These are phyloP conservation scores for Sugiyamaella paludigena DNA, from an alignment of 1,139 yeast genomes.

Conservation along the genomic window DNA sequence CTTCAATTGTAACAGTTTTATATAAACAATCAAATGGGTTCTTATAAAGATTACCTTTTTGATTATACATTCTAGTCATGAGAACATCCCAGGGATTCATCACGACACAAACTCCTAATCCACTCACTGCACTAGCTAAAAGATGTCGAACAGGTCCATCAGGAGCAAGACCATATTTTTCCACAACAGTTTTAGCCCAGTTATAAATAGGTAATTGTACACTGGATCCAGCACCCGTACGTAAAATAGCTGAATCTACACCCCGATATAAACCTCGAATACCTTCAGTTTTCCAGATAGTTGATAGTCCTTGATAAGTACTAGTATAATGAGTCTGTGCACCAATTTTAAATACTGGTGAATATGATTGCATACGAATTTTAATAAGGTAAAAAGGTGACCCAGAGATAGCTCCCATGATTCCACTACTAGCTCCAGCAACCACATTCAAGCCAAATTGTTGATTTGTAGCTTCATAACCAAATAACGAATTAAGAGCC, in stretches of 20 bases:
- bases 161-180: slow-evolving; percentile 48
- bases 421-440: slow-evolving; percentile 82
- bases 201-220: slow-evolving; percentile 94
- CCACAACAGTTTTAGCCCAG: slow-evolving; percentile 61
- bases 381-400: slow-evolving; percentile 90
- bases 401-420: slow-evolving; percentile 84
- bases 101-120: slow-evolving; percentile 88
- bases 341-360: slow-evolving; percentile 67
- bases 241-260: slow-evolving; percentile 86
- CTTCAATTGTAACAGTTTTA: slow-evolving; percentile 80
- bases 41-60: slow-evolving; percentile 78
- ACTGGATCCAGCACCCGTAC: slow-evolving; percentile 95
- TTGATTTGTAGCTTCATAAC: slow-evolving; percentile 49
- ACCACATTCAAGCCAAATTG: slow-evolving; percentile 60
- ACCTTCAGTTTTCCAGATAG: slow-evolving; percentile 68
- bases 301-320: slow-evolving; percentile 62
- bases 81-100: slow-evolving; percentile 98
- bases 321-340: slow-evolving; percentile 85
- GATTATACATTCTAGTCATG: slow-evolving; percentile 91
- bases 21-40: slow-evolving; percentile 87
- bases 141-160: slow-evolving; percentile 75
- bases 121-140: slow-evolving; percentile 73
- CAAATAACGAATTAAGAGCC: slow-evolving; percentile 52
- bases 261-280: slow-evolving; percentile 80
- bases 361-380: slow-evolving; percentile 93